Base-by-base conservation (phyloP, 192 early-diverging fungal species). In the Mortierella antarctica region DNA sequence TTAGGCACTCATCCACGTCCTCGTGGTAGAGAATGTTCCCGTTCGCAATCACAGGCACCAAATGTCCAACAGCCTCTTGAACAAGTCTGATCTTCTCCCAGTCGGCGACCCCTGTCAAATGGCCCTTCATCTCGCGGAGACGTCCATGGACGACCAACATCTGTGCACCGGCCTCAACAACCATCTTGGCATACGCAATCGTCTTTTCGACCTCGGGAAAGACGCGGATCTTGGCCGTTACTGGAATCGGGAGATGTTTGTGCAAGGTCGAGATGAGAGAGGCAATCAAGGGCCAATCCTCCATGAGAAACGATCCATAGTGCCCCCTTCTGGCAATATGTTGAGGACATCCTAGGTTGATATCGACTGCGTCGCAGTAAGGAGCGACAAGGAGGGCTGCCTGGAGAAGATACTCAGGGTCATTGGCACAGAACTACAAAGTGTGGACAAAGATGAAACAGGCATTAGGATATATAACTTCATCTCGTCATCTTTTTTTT, bases 331-430 rank as follows among this genome's bases (percentile, higher is more conserved):
- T 87, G 8, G 97, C 98, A 79, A 99, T 99, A 49, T 92, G 89
- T 83, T 99, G 98, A 15, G 98, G 98, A 70, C 98, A 99, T 13
- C 98, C 97, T 6, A 99, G 87, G 63, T 99, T 99, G 42, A 99
- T 82, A 82, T 98, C 97, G 10, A 99, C 94, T 8, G 96, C 98
- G 72, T 96, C 96, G 65, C 96, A 97, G 18, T 92, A 76, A 68
- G 90, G 86, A 56, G 92, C 93, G 8, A 99, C 92, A 41, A 94
- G 72, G 61, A 89, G 80, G 8, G 97, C 96, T 6, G 98, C 96
- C 42, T 85, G 81, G 0, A 99, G 86, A 15, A 99, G 88, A 9
- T 77, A 70, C 7, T 92, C 90, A 3, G 97, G 93, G 39, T 99
- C 97, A 82, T 99, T 99, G 1, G 97, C 97, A 82, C 98, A 99